Evolutionary conservation across 441 rosid genomes (phyloP), one percentile per base, ranked within the genome.

Genomic region (Bruguiera hainesii): DNA sequence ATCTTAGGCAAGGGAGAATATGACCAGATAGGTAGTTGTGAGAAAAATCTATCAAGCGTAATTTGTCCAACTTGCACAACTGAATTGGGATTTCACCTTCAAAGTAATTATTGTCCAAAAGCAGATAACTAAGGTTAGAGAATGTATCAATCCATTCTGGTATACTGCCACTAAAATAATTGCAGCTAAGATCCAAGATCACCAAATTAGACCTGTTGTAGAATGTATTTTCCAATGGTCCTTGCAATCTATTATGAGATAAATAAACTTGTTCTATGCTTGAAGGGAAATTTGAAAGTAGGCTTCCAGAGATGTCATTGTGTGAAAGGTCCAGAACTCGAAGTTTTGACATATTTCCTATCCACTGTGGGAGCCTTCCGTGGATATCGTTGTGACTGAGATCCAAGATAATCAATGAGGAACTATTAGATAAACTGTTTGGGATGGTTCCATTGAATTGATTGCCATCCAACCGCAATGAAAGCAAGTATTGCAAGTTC

Each of bases 121-220:
- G 0, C 6, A 78, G 58, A 46, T 15, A 1, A 0, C 4, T 2
- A 55, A 71, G 21, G 8, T 20, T 6, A 23, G 26, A 5, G 35
- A 49, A 33, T 8, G 52, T 60, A 19, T 25, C 64, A 23, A 68
- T 29, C 71, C 67, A 46, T 21, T 50, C 6, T 3, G 69, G 73
- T 56, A 78, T 31, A 1, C 21, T 42, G 20, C 76, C 76, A 0
- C 3, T 56, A 4, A 75, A 64, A 1, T 7, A 10, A 25, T 78
- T 78, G 9, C 65, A 7, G 46, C 74, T 65, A 33, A 63, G 7
- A 55, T 68, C 76, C 20, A 78, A 53, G 9, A 6, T 31, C 0
- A 8, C 6, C 48, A 75, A 53, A 6, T 0, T 0, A 39, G 65
- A 25, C 37, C 6, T 19, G 23, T 61, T 39, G 5, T n/a, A 5